Evolutionary conservation across 495 filamentous ascomycete species (phyloP).

Genomic region (Penicillium cinerascens): DNA sequence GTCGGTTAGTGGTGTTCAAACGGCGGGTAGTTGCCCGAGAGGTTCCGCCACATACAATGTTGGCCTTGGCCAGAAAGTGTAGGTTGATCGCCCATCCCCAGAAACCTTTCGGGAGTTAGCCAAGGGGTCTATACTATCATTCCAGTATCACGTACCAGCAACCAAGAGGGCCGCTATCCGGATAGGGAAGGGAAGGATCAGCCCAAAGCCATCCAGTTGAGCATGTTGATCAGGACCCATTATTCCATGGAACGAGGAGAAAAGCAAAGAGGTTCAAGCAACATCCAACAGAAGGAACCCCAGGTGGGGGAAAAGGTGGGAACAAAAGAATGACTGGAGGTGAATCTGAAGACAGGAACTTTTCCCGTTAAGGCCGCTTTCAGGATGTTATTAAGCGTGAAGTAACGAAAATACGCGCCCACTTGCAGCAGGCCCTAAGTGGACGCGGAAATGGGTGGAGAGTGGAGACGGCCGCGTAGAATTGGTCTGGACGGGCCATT

Average conservation of each 20-base stretch:
- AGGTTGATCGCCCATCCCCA: slow-evolving; percentile 91
- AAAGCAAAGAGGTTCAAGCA: slow-evolving; percentile 1
- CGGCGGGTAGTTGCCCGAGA: background rate
- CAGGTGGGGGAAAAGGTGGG: slow-evolving; percentile 3
- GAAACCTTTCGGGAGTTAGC: slow-evolving; percentile 53
- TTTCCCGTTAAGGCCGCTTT: slow-evolving; percentile 21
- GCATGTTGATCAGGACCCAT: slow-evolving; percentile 74
- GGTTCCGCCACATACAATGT: slow-evolving; percentile 56
- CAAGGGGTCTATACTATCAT: background rate
- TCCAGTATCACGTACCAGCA: slow-evolving; percentile 53
- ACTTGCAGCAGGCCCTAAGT: background rate
- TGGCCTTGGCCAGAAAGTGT: slow-evolving; percentile 67
- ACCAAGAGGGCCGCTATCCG: slow-evolving; percentile 76
- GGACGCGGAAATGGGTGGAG: background rate
- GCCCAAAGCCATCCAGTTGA: slow-evolving; percentile 79
- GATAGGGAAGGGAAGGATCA: slow-evolving; percentile 80
- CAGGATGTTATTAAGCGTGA: slow-evolving; percentile 18
- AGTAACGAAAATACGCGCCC: background rate
- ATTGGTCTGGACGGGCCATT: background rate
- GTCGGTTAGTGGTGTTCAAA: background rate
- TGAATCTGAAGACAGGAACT: slow-evolving; percentile 24
- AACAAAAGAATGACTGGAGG: slow-evolving; percentile 42
- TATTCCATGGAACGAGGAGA: slow-evolving; percentile 52
- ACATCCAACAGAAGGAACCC: background rate
- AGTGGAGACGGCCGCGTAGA: background rate